These are phyloP conservation scores for Asterochloris sp. DNA, from an alignment of 139 green algal genomes.

Conservation along the genomic window DNA sequence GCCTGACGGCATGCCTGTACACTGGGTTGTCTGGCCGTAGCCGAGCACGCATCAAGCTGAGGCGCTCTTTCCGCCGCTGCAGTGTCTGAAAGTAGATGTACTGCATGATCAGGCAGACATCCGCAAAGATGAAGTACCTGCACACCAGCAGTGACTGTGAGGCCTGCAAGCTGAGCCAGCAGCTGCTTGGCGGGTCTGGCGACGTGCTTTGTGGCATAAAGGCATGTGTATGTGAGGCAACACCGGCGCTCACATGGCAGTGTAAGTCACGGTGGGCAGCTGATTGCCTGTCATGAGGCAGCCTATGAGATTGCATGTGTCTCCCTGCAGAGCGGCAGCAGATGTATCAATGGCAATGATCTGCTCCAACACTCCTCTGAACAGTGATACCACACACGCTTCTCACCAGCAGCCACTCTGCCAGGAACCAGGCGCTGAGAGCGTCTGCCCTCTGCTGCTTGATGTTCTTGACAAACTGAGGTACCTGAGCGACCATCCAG, in stretches of 20 bases:
- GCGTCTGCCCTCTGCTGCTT: constrained; percentile 69
- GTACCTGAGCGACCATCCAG: constrained; percentile 70
- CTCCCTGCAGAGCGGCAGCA: constrained; percentile 32
- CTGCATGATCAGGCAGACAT: constrained; percentile 76
- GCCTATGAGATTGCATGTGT: constrained; percentile 78
- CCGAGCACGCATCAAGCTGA: constrained; percentile 11
- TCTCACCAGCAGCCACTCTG: constrained; percentile 74
- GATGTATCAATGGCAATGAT: neutral
- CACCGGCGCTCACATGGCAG: constrained; percentile 37
- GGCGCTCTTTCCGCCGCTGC: constrained; percentile 31
- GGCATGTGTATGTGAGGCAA: neutral
- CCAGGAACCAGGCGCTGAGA: constrained; percentile 82
- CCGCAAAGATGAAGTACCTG: constrained; percentile 73
- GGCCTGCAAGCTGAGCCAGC: too few species aligned
- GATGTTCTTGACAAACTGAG: constrained; percentile 85
- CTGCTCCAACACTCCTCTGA: too few species aligned
- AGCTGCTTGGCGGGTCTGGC: neutral
- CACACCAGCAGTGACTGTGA: neutral
- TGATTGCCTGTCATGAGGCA: constrained; percentile 81
- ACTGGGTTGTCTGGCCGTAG: constrained; percentile 2
- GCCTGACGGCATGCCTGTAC: constrained; percentile 14
- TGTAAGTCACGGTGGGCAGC: constrained; percentile 69
- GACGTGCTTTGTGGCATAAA: too few species aligned
- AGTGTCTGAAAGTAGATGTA: constrained; percentile 68
- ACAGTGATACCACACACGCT: neutral